These are phyloP conservation scores for Xylariaceae sp. DNA, from an alignment of 2,329 filamentous ascomycete genomes.

Conservation along the genomic window DNA sequence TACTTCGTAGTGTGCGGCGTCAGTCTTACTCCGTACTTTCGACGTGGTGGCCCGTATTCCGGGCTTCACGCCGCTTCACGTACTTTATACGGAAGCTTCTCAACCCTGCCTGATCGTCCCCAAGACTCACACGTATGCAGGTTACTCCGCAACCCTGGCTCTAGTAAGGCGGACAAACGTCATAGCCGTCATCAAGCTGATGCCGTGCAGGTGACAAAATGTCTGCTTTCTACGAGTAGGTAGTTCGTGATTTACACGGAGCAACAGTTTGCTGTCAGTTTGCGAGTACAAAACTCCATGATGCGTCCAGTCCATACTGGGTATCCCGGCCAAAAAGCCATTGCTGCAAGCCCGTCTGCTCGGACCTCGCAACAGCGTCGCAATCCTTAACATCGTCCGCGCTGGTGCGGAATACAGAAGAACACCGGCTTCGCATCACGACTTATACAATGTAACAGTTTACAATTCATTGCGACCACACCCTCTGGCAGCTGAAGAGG, in stretches of 20 bases:
- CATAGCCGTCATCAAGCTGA: not conserved
- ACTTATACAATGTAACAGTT: too few species aligned
- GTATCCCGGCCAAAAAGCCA: not conserved
- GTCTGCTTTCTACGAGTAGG: not conserved
- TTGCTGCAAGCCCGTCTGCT: not conserved
- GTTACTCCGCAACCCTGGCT: not conserved
- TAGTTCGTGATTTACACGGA: too few species aligned
- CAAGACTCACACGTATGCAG: not conserved
- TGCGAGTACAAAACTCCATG: not conserved
- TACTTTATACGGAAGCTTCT: not conserved
- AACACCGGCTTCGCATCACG: not conserved
- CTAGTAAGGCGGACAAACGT: not conserved
- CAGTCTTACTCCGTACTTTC: not conserved
- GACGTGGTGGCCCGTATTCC: too few species aligned
- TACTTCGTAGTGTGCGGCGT: too few species aligned
- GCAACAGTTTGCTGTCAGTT: not conserved
- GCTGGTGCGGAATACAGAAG: not conserved
- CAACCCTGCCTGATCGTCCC: not conserved
- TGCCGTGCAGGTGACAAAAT: not conserved
- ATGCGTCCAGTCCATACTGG: not conserved
- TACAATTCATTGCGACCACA: too few species aligned
- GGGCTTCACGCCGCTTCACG: too few species aligned
- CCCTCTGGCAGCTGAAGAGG: conserved; percentile 12
- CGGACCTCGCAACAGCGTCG: not conserved
- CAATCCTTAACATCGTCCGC: not conserved